Evolutionary conservation across 768 basidiomycete species (phyloP), one percentile per base, ranked within the genome.

Genomic region (Infundibulicybe gibba): DNA sequence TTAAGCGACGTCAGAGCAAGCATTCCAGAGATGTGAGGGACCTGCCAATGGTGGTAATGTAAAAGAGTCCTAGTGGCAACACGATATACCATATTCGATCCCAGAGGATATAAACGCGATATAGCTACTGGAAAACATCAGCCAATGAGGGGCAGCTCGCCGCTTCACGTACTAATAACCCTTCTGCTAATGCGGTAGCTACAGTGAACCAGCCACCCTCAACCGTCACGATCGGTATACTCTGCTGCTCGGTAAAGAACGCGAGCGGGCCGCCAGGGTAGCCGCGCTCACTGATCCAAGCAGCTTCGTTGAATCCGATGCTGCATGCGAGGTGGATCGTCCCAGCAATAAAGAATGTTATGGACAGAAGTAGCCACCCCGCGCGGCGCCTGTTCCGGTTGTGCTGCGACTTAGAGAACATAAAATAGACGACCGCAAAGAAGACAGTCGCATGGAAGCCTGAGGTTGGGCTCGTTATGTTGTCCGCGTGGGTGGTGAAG

Each of bases 141-240:
- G n/a, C n/a, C n/a, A n/a, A n/a, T n/a, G n/a, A n/a, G n/a, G n/a
- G n/a, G n/a, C n/a, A n/a, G n/a, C n/a, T n/a, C n/a, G n/a, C n/a
- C n/a, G n/a, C n/a, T n/a, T 69, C 39, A 46, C 66, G 40, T 43
- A 75, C 73, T 50, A 75, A 57, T 38, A 72, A 44, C 1, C 53
- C 72, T 37, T 72, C 68, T 6, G 63, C 62, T 52, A 72, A 50
- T 11, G 69, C 55, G 11, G 70, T 66, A 37, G 68, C 47, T 14
- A 61, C 15, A 16, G 58, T 50, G 12, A 62, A 50, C 6, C 62
- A 60, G 6, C 54, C 50, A 17, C 61, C 55, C 14, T 53, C 57
- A 2, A 58, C 34, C 1, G 54, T 57, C 30, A 52, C 35, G n/a
- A 58, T 48, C 59, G 66, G 65, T 0, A 52, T 50, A 1, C 59